These are phyloP conservation scores for Mrakia frigida DNA, from an alignment of 768 basidiomycete species.

Conservation along the genomic window DNA sequence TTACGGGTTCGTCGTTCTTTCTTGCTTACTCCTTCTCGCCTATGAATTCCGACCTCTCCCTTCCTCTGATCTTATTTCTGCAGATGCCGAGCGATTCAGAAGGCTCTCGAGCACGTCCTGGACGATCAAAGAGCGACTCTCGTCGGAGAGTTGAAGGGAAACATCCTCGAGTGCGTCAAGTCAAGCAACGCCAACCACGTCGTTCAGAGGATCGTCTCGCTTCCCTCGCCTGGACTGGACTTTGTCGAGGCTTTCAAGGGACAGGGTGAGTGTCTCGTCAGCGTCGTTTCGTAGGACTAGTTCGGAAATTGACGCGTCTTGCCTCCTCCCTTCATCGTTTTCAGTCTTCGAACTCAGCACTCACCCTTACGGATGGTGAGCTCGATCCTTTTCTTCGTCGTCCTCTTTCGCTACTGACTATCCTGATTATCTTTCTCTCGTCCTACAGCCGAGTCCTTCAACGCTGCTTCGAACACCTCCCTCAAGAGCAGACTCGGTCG, in stretches of 20 bases:
- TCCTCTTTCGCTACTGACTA: no score
- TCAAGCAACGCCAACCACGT: constrained; percentile 95
- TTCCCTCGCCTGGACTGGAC: constrained; percentile 66
- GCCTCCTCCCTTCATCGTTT: background rate
- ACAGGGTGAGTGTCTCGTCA: constrained; percentile 51
- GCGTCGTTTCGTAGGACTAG: background rate
- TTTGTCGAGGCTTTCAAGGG: constrained; percentile 73
- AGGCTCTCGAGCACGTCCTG: constrained; percentile 69
- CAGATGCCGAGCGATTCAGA: constrained; percentile 61
- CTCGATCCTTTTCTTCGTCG: background rate
- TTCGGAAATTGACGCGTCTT: background rate
- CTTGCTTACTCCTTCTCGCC: background rate
- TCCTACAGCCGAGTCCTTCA: constrained; percentile 66
- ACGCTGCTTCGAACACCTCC: constrained; percentile 79
- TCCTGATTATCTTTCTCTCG: no score
- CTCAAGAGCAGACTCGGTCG: constrained; percentile 59
- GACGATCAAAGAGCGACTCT: constrained; percentile 72
- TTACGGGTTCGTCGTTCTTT: constrained; percentile 56
- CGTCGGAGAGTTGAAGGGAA: constrained; percentile 70
- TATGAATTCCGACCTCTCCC: background rate
- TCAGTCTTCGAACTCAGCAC: constrained; percentile 60
- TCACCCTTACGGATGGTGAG: constrained; percentile 77
- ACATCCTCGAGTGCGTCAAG: constrained; percentile 78
- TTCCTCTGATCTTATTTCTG: background rate
- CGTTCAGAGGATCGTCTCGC: constrained; percentile 39